Evolutionary conservation across 2,329 filamentous ascomycete species (phyloP).

Genomic region (Claviceps sp.): DNA sequence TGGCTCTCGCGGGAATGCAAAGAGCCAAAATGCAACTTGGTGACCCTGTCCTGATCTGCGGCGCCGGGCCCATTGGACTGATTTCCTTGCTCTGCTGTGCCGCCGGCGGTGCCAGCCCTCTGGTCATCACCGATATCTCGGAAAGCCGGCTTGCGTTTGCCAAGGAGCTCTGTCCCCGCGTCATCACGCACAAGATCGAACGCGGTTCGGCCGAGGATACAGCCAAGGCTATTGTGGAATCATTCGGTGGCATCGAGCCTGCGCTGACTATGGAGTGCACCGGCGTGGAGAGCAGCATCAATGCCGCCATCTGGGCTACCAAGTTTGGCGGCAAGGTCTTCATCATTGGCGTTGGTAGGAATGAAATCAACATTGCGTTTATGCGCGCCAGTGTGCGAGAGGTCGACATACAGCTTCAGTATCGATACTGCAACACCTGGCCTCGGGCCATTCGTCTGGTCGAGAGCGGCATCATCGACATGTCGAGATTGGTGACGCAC

Average conservation of each 20-base stretch:
- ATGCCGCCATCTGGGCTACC: constrained; percentile 72
- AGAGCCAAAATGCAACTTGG: constrained; percentile 68
- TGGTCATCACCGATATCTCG: constrained; percentile 92
- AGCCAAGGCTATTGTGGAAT: constrained; percentile 50
- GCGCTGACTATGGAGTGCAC: constrained; percentile 83
- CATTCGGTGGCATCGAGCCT: constrained; percentile 70
- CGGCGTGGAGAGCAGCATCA: constrained; percentile 81
- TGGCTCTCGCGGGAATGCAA: constrained; percentile 79
- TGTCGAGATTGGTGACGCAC: constrained; percentile 78
- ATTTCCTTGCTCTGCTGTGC: constrained; percentile 74
- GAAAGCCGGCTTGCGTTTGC: constrained; percentile 75
- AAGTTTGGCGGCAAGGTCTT: constrained; percentile 97
- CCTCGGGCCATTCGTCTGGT: constrained; percentile 82
- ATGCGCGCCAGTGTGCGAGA: constrained; percentile 85
- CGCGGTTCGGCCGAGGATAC: constrained; percentile 55
- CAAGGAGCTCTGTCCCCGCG: constrained; percentile 65
- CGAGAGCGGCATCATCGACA: constrained; percentile 69
- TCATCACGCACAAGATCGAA: constrained; percentile 68
- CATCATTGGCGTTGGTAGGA: constrained; percentile 88
- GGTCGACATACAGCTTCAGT: constrained; percentile 92
- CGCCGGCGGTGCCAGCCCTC: constrained; percentile 77
- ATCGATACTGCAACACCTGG: constrained; percentile 94
- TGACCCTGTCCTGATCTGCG: constrained; percentile 79
- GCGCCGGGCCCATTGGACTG: constrained; percentile 86
- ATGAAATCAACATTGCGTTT: constrained; percentile 91